Conservation (phyloP, 768 basidiomycete species). For the Mycena galericulata region DNA sequence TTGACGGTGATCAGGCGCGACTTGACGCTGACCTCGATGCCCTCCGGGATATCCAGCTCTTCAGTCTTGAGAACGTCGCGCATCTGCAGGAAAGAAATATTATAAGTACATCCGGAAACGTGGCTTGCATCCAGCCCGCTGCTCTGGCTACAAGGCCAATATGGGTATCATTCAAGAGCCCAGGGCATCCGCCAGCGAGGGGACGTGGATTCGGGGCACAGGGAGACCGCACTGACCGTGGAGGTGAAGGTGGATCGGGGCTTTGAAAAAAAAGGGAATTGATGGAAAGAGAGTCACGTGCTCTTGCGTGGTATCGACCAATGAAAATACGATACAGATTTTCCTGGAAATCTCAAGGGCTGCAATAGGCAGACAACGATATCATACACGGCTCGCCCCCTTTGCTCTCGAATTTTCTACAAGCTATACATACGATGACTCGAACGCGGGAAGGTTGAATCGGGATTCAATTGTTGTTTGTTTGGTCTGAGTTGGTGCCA, state of each 20-base stretch:
- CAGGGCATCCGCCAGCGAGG: neutral
- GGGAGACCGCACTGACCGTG: neutral
- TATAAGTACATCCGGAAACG: conserved; percentile 48
- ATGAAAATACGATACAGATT: no score
- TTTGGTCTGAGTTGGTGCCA: neutral
- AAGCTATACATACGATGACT: neutral
- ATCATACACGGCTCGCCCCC: no score
- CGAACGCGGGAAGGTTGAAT: neutral
- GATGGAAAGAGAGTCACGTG: no score
- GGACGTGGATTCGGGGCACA: neutral
- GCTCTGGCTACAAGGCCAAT: neutral
- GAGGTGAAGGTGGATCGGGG: neutral
- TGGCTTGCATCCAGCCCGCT: conserved; percentile 17
- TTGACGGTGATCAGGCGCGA: conserved; percentile 91
- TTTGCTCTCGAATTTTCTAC: no score
- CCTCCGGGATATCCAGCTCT: conserved; percentile 90
- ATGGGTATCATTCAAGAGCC: conserved; percentile 18
- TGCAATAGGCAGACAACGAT: no score
- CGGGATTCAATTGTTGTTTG: neutral
- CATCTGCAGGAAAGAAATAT: conserved; percentile 69
- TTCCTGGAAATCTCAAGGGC: no score
- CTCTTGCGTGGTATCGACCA: no score
- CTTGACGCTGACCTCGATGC: conserved; percentile 89
- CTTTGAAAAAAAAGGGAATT: no score
- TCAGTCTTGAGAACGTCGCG: conserved; percentile 94